A percentile compares a stretch with the other conserved stretches of the same genome.
phyloP scores from a whole-genome alignment of 2,329 filamentous ascomycete species.

The Helminthosporium solani region DNA sequence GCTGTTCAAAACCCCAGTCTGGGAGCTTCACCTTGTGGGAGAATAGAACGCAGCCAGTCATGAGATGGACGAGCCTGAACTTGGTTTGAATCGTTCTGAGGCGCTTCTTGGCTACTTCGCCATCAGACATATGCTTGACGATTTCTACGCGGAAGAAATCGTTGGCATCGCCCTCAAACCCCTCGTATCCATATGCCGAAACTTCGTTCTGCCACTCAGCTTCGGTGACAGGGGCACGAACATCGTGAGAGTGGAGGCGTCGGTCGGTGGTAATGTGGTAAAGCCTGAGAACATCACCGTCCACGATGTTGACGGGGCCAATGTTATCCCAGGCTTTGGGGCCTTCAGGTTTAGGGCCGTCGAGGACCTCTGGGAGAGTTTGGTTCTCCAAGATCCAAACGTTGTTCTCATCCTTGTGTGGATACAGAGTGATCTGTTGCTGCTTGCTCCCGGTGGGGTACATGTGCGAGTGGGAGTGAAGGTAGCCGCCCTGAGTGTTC shows the following conservation, averaged over 20 bases:
- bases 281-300: constrained; percentile 78
- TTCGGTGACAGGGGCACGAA: constrained; percentile 57
- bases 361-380: constrained; percentile 78
- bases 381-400: constrained; percentile 92
- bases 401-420: constrained; percentile 99
- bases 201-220: constrained; percentile 88
- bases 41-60: constrained; percentile 95
- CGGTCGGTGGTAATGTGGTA: constrained; percentile 83
- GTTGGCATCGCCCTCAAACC: constrained; percentile 95
- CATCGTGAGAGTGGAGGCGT: constrained; percentile 93
- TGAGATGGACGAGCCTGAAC: constrained; percentile 90
- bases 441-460: constrained; percentile 97
- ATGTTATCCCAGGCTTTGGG: constrained; percentile 80
- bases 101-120: constrained; percentile 75
- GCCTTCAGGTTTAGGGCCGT: constrained; percentile 76
- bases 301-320: constrained; percentile 68
- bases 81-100: constrained; percentile 94
- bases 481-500: constrained; percentile 96
- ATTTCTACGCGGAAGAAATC: constrained; percentile 96
- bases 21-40: constrained; percentile 99
- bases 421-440: constrained; percentile 96
- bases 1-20: constrained; percentile 96
- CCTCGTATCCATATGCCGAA: constrained; percentile 95
- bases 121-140: constrained; percentile 81
- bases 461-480: constrained; percentile 97